Base-by-base conservation (phyloP, 192 early-diverging fungal species). In the Funneliformis mosseae region DNA sequence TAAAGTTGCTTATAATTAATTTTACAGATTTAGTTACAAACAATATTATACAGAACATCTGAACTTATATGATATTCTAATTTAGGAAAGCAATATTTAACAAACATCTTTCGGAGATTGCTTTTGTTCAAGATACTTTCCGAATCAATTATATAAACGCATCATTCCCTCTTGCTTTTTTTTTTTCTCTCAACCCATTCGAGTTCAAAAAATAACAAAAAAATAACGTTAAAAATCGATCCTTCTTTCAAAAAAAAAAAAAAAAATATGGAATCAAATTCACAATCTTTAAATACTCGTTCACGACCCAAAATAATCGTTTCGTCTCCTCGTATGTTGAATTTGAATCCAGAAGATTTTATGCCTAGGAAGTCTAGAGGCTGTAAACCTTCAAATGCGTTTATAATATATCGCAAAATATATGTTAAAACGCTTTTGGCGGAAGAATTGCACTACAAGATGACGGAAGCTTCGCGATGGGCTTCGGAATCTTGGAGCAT, bases 341-440 rank as follows among this genome's bases (percentile, higher is more conserved):
- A 73, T 14, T 73, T 48, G 23, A 28, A 73, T 14, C 4, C 38
- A 16, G 12, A 23, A 0, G n/a, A 48, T 41, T 73, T 73, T 50
- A 28, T 73, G 48, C 71, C 71, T 3, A 45, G 25, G 48, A 73
- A 50, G 27, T 46, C 33, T 12, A 28, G 60, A 41, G 60, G 75
- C 0, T 63, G 59, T 5, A 76, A 76, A 76, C 62, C 75, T 5
- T 43, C 75, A 5, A 76, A 76, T n/a, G 75, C 75, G 5, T 76
- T 76, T 5, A 76, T 76, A 9, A 76, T 76, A 5, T 76, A 76
- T 42, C 75, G 75, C 21, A 76, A 41, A 21, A n/a, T 76, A 14
- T 76, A 76, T 27, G 60, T 41, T 61, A 39, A 63, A 23, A 23
- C 27, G 8, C 45, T 76, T 9, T 43, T 45, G n/a, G n/a, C n/a